A percentile compares a stretch with the other conserved stretches of the same genome.
Evolutionary conservation across 345 rosid species (phyloP).

Genomic region (Pistacia integerrima): DNA sequence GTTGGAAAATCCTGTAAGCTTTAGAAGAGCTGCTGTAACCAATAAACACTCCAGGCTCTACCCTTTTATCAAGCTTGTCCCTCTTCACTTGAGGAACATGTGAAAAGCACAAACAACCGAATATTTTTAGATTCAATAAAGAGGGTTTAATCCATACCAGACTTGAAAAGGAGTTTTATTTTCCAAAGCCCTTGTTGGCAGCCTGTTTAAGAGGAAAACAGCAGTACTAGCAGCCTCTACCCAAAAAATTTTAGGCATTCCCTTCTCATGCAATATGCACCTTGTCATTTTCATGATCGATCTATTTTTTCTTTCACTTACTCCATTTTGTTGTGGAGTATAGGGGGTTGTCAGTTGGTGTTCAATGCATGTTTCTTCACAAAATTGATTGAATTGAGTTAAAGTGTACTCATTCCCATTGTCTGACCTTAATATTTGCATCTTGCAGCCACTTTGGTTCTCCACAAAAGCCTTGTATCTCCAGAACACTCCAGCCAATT

Average conservation of each 20-base stretch:
- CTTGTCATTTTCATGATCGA: neutral
- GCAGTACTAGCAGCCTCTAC: neutral
- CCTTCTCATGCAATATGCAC: neutral
- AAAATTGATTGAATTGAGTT: too few species aligned
- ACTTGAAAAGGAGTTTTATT: neutral
- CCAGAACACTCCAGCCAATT: too few species aligned
- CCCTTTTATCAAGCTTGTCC: neutral
- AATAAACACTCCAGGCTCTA: neutral
- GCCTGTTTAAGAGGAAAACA: neutral
- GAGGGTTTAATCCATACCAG: slow-evolving; percentile 7
- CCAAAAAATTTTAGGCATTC: neutral
- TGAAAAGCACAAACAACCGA: neutral
- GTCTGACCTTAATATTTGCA: too few species aligned
- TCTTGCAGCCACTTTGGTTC: too few species aligned
- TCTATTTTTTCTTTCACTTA: neutral
- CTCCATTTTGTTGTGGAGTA: neutral
- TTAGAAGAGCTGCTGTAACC: neutral
- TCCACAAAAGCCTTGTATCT: too few species aligned
- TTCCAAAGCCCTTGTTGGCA: neutral
- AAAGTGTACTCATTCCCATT: too few species aligned
- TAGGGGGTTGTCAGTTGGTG: neutral
- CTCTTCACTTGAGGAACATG: neutral
- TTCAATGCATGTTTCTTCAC: too few species aligned
- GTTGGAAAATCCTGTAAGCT: neutral
- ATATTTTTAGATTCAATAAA: neutral